Conservation (phyloP, 257 asterid species). For the Mitragyna speciosa region DNA sequence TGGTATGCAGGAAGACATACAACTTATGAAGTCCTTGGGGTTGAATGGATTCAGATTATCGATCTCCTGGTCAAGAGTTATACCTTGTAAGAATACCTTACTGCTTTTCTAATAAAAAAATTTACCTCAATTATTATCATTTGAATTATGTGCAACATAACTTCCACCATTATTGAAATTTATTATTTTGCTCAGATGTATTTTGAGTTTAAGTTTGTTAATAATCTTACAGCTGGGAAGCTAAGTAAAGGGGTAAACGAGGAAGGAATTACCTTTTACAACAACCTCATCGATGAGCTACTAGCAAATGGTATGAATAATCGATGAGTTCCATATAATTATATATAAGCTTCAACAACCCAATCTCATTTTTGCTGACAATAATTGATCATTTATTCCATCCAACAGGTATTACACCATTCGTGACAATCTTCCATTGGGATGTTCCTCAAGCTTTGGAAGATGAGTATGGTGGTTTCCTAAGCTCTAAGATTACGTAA, state of each 20-base stretch:
- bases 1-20: conserved; percentile 8
- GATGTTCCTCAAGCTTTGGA: conserved; percentile 43
- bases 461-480: conserved; percentile 46
- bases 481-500: conserved; percentile 37
- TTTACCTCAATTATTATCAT: too few species aligned
- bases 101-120: background rate
- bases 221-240: conserved; percentile 29
- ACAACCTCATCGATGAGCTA: conserved; percentile 33
- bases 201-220: too few species aligned
- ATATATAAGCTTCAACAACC: too few species aligned
- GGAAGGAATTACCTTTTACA: conserved; percentile 36
- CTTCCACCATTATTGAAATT: too few species aligned
- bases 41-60: conserved; percentile 12
- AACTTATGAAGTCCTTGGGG: conserved; percentile 9
- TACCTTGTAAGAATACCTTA: conserved; percentile 24
- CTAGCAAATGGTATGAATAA: conserved; percentile 18
- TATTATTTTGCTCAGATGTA: too few species aligned
- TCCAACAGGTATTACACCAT: conserved; percentile 39
- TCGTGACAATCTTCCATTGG: conserved; percentile 49
- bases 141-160: too few species aligned
- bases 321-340: too few species aligned
- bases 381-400: background rate
- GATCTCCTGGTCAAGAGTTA: conserved; percentile 37
- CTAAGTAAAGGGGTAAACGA: conserved; percentile 32
- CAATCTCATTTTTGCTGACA: background rate